These are phyloP conservation scores for Apiospora rasikravindrae DNA, from an alignment of 2,329 filamentous ascomycete genomes.

Conservation along the genomic window DNA sequence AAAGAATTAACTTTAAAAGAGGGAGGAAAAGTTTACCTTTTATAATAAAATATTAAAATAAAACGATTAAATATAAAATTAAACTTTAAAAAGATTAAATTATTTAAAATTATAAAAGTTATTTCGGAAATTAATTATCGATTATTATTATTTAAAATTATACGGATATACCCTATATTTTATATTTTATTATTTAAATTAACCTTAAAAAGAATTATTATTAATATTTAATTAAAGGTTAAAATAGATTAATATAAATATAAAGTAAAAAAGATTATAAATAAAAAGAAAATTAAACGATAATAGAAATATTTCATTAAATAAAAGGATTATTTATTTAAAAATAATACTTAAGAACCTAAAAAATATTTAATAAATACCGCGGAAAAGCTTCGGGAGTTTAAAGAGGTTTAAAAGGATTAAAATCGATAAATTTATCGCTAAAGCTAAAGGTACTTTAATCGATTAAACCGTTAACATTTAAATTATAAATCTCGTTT, in stretches of 20 bases:
- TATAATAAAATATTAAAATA: too few species aligned
- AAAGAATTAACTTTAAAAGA: too few species aligned
- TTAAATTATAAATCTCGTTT: too few species aligned
- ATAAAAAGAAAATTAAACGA: background rate
- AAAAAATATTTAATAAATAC: slow-evolving; percentile 7
- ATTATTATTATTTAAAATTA: background rate
- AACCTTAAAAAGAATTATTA: background rate
- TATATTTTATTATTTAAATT: slow-evolving; percentile 23
- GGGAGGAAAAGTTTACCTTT: background rate
- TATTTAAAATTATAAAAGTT: slow-evolving; percentile 18
- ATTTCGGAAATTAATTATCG: slow-evolving; percentile 21
- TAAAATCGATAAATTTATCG: background rate
- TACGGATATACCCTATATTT: background rate
- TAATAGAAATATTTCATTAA: background rate
- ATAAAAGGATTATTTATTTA: slow-evolving; percentile 16
- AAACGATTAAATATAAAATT: too few species aligned
- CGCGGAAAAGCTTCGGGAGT: background rate
- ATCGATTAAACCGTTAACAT: too few species aligned
- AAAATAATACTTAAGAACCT: slow-evolving; percentile 18
- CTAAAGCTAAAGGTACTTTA: background rate
- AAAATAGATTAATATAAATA: slow-evolving; percentile 7
- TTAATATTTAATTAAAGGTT: background rate
- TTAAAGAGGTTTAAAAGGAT: too few species aligned
- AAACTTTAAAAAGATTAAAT: too few species aligned
- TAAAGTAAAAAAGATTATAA: slow-evolving; percentile 8